Evolutionary conservation across 2,329 filamentous ascomycete species (phyloP).

Genomic region (Hypomyces rosellus): DNA sequence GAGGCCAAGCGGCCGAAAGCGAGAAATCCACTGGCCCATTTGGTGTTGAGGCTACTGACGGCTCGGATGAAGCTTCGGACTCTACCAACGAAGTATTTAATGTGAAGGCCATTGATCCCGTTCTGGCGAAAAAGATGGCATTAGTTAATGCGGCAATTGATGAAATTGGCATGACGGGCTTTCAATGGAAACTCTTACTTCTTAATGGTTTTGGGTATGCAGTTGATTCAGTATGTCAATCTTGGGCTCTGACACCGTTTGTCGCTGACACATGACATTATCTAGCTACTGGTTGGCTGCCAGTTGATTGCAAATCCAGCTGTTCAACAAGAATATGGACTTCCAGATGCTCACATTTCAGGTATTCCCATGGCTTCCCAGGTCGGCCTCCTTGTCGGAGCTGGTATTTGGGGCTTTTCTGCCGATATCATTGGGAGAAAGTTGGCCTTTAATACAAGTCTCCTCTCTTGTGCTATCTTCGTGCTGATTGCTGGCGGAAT

Average conservation of each 20-base stretch:
- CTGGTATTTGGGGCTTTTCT: slow-evolving; percentile 12
- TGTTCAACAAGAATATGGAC: slow-evolving; percentile 10
- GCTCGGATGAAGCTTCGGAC: slow-evolving; percentile 2
- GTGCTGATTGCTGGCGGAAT: slow-evolving; percentile 11
- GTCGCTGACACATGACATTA: not conserved
- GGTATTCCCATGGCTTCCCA: slow-evolving; percentile 10
- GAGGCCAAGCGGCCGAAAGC: not conserved
- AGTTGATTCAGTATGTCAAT: slow-evolving; percentile 4
- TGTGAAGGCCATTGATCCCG: slow-evolving; percentile 8
- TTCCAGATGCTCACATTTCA: slow-evolving; percentile 6
- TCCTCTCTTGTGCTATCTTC: slow-evolving; percentile 10
- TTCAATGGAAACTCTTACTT: slow-evolving; percentile 12
- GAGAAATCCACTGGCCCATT: not conserved
- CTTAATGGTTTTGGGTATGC: slow-evolving; percentile 10
- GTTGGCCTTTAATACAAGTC: slow-evolving; percentile 11
- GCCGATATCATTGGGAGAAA: slow-evolving; percentile 13
- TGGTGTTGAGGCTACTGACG: too few species aligned
- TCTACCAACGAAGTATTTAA: slow-evolving; percentile 9
- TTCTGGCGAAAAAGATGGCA: slow-evolving; percentile 11
- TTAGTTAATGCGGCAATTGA: slow-evolving; percentile 11
- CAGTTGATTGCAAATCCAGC: slow-evolving; percentile 9
- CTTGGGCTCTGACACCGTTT: not conserved
- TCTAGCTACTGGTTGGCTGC: slow-evolving; percentile 7
- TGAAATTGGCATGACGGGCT: slow-evolving; percentile 11
- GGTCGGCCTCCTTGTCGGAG: slow-evolving; percentile 11